A percentile compares a stretch with the other conserved stretches of the same genome.
Conservation (phyloP, 441 rosid genomes). For the Raphanus hybrid region DNA sequence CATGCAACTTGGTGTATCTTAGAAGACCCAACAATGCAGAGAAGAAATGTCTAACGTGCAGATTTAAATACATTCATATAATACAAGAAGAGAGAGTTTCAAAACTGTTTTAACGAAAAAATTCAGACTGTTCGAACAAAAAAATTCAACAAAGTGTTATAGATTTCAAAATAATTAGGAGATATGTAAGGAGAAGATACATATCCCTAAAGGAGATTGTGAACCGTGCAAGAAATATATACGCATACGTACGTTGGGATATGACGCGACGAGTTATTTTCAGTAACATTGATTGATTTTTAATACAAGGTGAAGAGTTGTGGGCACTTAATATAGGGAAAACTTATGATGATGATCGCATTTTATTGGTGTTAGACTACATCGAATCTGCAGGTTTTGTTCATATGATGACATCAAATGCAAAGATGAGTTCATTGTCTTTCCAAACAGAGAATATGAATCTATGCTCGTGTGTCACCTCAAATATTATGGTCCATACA, state of each 20-base stretch:
- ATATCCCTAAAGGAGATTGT: too few species aligned
- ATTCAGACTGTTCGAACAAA: too few species aligned
- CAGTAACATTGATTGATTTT: constrained; percentile 16
- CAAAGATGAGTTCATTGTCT: constrained; percentile 46
- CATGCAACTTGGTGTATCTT: neutral
- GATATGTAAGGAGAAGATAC: too few species aligned
- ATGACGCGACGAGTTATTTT: too few species aligned
- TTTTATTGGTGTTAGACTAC: constrained; percentile 26
- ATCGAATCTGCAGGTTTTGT: constrained; percentile 33
- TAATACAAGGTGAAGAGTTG: constrained; percentile 10
- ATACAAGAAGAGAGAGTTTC: neutral
- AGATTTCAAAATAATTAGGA: neutral
- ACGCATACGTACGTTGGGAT: too few species aligned
- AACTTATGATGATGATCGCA: constrained; percentile 26
- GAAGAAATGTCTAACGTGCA: neutral
- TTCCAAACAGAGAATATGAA: constrained; percentile 37
- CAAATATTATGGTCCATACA: constrained; percentile 35
- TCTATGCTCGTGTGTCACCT: constrained; percentile 35
- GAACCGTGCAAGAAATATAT: too few species aligned
- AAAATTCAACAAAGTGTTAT: neutral
- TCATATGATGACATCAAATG: constrained; percentile 45
- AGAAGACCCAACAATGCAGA: constrained; percentile 1
- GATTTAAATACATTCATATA: neutral
- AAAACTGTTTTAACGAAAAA: too few species aligned
- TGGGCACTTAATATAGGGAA: constrained; percentile 27